Evolutionary conservation across 306 rosid genomes (phyloP).

Genomic region (Cucumis melo): DNA sequence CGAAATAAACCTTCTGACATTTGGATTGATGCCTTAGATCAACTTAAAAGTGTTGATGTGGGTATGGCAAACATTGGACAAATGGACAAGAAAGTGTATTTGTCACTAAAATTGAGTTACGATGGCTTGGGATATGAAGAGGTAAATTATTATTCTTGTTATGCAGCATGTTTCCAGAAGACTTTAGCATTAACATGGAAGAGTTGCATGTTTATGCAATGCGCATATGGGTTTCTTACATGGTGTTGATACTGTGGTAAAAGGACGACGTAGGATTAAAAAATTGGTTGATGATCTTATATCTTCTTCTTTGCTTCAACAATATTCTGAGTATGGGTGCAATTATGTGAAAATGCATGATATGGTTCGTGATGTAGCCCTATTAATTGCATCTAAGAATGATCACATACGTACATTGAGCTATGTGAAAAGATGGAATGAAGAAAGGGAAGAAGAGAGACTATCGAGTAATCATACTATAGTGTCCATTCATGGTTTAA

Average conservation of each 20-base stretch:
- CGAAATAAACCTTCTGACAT: not conserved
- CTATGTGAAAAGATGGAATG: not conserved
- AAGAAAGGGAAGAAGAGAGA: not conserved
- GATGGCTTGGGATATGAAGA: not conserved
- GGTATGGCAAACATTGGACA: not conserved
- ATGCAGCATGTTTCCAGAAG: not conserved
- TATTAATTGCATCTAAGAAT: conserved; percentile 1
- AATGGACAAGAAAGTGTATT: not conserved
- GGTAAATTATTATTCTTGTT: not conserved
- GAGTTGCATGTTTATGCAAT: not conserved
- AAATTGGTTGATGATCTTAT: conserved; percentile 7
- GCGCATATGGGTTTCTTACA: not conserved
- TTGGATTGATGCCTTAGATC: not conserved
- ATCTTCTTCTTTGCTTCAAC: conserved; percentile 7
- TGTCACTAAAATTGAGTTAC: not conserved
- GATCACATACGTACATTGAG: not conserved
- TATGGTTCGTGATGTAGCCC: not conserved
- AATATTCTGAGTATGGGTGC: accelerated
- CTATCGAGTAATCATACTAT: not conserved
- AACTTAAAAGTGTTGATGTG: not conserved
- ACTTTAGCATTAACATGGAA: not conserved
- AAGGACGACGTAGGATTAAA: not conserved
- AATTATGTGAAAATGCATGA: conserved; percentile 4
- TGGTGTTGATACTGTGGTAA: not conserved
- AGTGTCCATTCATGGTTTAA: too few relatives aligned